A percentile compares a stretch with the other conserved stretches of the same genome.
These are phyloP conservation scores for Dendrobium huoshanense DNA, from an alignment of 106 monocot genomes.

Conservation along the genomic window DNA sequence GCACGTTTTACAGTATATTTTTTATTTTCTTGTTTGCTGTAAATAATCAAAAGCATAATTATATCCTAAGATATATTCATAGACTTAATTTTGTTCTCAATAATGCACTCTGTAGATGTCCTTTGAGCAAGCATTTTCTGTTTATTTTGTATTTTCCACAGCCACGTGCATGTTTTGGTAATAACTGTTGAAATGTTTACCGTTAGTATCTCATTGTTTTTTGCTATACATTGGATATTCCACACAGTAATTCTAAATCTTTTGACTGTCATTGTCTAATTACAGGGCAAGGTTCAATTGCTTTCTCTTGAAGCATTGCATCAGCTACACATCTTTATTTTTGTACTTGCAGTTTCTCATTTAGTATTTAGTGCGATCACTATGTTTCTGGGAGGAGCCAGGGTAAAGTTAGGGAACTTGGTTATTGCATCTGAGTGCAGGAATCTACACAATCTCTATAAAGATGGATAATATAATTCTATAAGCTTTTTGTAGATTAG, in stretches of 20 bases:
- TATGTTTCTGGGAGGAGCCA: conserved; percentile 32
- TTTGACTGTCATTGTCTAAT: background rate
- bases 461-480: conserved; percentile 1
- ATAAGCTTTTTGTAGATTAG: conserved; percentile 8
- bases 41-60: background rate
- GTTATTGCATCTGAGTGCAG: background rate
- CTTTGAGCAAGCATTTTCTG: background rate
- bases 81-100: background rate
- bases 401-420: conserved; percentile 13
- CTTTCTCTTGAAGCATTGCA: conserved; percentile 34
- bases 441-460: background rate
- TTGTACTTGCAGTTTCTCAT: conserved; percentile 37
- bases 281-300: conserved; percentile 33
- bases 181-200: background rate
- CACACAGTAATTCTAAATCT: background rate
- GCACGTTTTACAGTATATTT: background rate
- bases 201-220: background rate
- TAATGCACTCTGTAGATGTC: background rate
- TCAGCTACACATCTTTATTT: conserved; percentile 45
- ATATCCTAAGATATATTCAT: background rate
- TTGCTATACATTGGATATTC: background rate
- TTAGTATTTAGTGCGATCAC: conserved; percentile 26
- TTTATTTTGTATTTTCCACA: background rate
- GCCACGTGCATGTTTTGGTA: background rate
- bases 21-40: background rate